These are phyloP conservation scores for Peniophora sp. DNA, from an alignment of 1,284 basidiomycete species.

Conservation along the genomic window DNA sequence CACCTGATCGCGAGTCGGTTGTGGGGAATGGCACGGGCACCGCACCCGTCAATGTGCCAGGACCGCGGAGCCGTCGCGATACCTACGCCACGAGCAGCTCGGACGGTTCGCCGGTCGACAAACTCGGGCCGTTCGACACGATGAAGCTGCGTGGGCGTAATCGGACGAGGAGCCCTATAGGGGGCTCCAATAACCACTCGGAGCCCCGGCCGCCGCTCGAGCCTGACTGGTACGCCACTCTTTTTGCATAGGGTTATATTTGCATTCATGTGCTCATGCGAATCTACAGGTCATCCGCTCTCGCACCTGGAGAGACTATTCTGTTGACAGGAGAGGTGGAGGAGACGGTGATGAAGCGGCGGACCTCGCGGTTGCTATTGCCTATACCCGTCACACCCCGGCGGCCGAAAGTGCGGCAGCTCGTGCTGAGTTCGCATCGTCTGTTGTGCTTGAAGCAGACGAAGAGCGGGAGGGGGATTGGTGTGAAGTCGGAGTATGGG, in stretches of 20 bases:
- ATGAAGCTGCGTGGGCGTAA: slow-evolving; percentile 40
- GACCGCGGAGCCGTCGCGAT: slow-evolving; percentile 21
- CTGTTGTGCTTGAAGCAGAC: slow-evolving; percentile 47
- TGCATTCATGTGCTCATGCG: not conserved
- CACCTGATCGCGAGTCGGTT: slow-evolving; percentile 1
- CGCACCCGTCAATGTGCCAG: slow-evolving; percentile 3
- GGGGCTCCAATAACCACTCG: slow-evolving; percentile 29
- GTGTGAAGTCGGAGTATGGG: slow-evolving; percentile 43
- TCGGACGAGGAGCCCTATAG: slow-evolving; percentile 47
- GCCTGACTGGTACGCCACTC: slow-evolving; percentile 31
- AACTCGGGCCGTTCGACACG: slow-evolving; percentile 26
- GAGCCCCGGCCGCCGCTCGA: slow-evolving; percentile 19
- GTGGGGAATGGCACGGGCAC: no score
- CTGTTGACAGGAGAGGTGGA: slow-evolving; percentile 48
- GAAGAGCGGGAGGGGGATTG: slow-evolving; percentile 26
- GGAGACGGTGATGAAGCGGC: slow-evolving; percentile 43
- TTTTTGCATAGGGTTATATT: slow-evolving; percentile 8
- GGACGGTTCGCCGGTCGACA: slow-evolving; percentile 38
- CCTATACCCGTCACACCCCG: slow-evolving; percentile 43
- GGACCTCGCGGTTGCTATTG: slow-evolving; percentile 50
- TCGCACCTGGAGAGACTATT: slow-evolving; percentile 38
- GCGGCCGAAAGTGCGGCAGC: slow-evolving; percentile 44
- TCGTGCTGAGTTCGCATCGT: slow-evolving; percentile 51
- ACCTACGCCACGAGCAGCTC: slow-evolving; percentile 38
- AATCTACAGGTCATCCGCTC: slow-evolving; percentile 27